Base-by-base conservation (phyloP, 495 filamentous ascomycete genomes). In the Penicillium antarcticum region DNA sequence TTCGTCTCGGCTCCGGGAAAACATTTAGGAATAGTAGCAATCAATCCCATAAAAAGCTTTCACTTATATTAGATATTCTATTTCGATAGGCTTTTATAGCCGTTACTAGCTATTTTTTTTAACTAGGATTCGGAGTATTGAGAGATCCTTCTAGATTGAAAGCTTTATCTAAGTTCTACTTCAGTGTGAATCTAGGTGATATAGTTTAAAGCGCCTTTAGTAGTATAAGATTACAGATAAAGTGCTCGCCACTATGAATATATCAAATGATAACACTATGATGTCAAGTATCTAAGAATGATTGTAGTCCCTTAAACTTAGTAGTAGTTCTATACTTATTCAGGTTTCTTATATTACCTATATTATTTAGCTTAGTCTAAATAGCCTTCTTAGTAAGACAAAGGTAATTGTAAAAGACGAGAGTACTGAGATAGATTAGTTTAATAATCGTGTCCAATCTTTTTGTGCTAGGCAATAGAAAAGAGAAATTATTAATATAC, bases 351-450 rank as follows among this genome's bases (percentile, higher is more conserved):
- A 16, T 44, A 12, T 44, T 44, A 9, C 37, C 37, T 23, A 44
- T 31, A 11, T 44, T 44, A 44, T 44, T 11, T 7, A 44, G 42
- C 42, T 44, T 44, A 44, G 42, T 10, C 24, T 44, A 14, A 50
- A 50, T 50, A 10, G 34, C n/a, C 29, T 33, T 39, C 29, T 50
- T 50, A 24, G 37, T 13, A 40, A 50, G 47, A 41, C 32, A 19
- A 40, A 18, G 31, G 37, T 17, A 50, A 41, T 29, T 40, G 11
- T 29, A 40, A 31, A 14, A n/a, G 42, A 41, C 21, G 26, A 39
- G 14, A 33, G 37, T 41, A 18, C 5, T 11, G 37, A 41, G 12
- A 31, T 40, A 23, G 6, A 39, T 21, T 39, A 9, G 37, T 39
- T 17, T 19, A 10, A 21, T 21, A 17, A 39, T 21, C 14, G 5